Evolutionary conservation across 1,284 basidiomycete genomes (phyloP), one percentile per base, ranked within the genome.

Genomic region (Gymnopus androsaceus): DNA sequence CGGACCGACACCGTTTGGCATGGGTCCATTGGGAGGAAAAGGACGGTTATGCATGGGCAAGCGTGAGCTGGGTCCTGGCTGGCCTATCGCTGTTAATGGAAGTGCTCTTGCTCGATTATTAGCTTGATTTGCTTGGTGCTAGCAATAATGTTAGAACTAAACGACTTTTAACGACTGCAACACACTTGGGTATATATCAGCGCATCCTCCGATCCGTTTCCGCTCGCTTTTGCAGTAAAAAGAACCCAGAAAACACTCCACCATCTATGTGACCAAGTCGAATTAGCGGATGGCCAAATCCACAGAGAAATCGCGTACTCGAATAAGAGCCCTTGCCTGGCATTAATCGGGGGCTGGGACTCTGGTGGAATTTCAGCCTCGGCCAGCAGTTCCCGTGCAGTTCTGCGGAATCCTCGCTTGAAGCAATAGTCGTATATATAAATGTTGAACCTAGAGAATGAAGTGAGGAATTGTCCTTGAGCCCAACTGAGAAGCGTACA

Each of bases 401-500:
- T 88, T 65, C 84, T 85, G 61, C 66, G 70, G 64, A 84, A 92
- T 53, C 89, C 89, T 54, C 88, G 84, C 70, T 92, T 92, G 62
- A 69, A 72, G 72, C 87, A 91, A 66, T 92, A 92, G 72, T 92
- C 89, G 68, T 87, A 80, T 59, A 92, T 91, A 72, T 92, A 92
- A 62, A 92, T 88, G 71, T 92, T 89, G 70, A 91, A 90, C 88
- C 88, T 91, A n/a, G n/a, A n/a, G n/a, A n/a, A n/a, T n/a, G n/a
- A n/a, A n/a, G n/a, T n/a, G n/a, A n/a, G n/a, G n/a, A n/a, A n/a
- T n/a, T n/a, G n/a, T n/a, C n/a, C n/a, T n/a, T n/a, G n/a, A n/a
- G n/a, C n/a, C n/a, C n/a, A n/a, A n/a, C n/a, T n/a, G n/a, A n/a
- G n/a, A n/a, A n/a, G 36, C 76, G 48, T 41, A 78, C 77, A 79